Evolutionary conservation across 352 stramenopile species (phyloP), one percentile per base, ranked within the genome.

Genomic region (Phytophthora pini): DNA sequence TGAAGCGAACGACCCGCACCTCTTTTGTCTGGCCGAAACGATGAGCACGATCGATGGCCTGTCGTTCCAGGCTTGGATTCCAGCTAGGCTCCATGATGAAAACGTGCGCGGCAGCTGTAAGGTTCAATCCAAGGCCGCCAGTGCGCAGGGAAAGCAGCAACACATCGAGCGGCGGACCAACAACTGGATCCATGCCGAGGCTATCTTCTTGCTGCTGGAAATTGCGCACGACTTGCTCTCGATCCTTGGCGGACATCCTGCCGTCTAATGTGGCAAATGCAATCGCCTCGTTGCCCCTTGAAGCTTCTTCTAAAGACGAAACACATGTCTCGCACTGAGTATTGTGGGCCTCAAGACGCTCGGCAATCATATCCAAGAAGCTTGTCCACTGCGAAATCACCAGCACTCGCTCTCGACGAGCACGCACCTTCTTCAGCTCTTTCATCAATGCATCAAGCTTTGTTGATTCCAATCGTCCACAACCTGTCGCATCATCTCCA

Each of bases 51-150:
- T 96, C 90, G 38, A 98, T 83, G 0, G 92, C 92, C 52, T 98
- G 92, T 24, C 65, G 82, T 70, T 98, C 93, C n/a, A 98, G 72
- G 17, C 90, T 96, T 5, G 89, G 91, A 65, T 98, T 98, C 80
- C 91, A 94, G 36, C 89, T 92, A 24, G 93, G 93, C 75, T 98
- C 93, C 82, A 98, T 95, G 47, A 98, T 80, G 70, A 98, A 98
- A 32, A 98, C 91, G 39, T 97, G 86, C 26, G 90, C 90, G 13
- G 93, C 93, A 50, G 92, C 80, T 5, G 93, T 98, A 38, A 98
- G 80, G 58, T 98, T 98, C 48, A 98, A 84, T 11, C 93, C 94
- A 17, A 96, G 80, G 5, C 90, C 92, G 39, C 94, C 94, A 1
- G 87, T 94, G 40, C 89, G 89, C 34, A 98, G 56, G 7, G 87